Conservation (phyloP, 805 yeast genomes). For the Wickerhamiella kurtzmanii region DNA sequence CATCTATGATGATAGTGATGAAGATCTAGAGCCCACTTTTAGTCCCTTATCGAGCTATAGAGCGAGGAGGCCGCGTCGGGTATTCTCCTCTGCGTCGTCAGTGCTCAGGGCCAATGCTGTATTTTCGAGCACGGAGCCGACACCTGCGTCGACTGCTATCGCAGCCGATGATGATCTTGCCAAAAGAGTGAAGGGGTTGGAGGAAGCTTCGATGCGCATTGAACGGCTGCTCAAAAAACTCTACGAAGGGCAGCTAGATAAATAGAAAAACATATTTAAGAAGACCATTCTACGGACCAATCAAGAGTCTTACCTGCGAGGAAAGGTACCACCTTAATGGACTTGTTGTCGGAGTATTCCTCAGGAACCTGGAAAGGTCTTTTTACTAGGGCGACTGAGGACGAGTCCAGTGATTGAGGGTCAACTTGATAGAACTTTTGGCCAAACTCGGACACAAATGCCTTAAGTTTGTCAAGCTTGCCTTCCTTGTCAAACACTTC, state of each 20-base stretch:
- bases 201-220: neutral
- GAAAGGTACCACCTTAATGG: constrained; percentile 64
- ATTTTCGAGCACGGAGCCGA: neutral
- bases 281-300: constrained; percentile 65
- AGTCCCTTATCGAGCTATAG: neutral
- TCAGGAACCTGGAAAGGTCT: constrained; percentile 47
- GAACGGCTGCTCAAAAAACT: neutral
- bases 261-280: neutral
- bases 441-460: constrained; percentile 68
- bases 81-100: neutral
- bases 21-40: neutral
- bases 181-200: neutral
- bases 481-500: constrained; percentile 61
- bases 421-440: constrained; percentile 52
- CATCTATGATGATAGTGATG: neutral
- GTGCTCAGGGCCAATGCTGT: neutral
- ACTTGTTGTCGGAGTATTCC: constrained; percentile 32
- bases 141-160: neutral
- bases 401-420: constrained; percentile 32
- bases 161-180: neutral
- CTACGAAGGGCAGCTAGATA: neutral
- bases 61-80: neutral
- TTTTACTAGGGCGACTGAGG: constrained; percentile 42
- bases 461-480: constrained; percentile 50
- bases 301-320: constrained; percentile 60